Base-by-base conservation (phyloP, 306 rosid species). In the Acacia melanoxylon region DNA sequence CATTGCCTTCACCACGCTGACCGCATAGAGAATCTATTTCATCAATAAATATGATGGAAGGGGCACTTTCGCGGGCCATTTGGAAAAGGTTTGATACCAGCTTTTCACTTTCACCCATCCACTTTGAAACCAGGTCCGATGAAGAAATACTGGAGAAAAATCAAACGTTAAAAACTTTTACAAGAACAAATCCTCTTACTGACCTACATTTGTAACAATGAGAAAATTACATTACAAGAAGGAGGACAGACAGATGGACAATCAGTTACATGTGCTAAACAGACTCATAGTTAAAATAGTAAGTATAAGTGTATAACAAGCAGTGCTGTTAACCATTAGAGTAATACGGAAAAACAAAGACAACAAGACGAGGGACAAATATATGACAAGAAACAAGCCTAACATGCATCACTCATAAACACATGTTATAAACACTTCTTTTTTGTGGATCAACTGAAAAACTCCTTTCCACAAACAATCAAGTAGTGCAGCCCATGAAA, bases 41-140 rank as follows among this genome's bases (percentile, higher is more conserved):
- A 84, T 96, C 99, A 49, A 96, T 14, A 72, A 96, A 96, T 81
- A 96, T 96, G 85, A 96, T 93, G 51, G 99, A 91, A 20, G 99
- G 99, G 76, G 97, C 97, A 87, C 92, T 91, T 63, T 96, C 99
- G 49, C 99, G 94, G 42, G 99, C 98, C 99, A 94, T 94, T 90
- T 96, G 82, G 75, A 96, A 96, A 84, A 96, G 99, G 86, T 84
- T 94, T 72, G 98, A 92, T 80, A 96, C 98, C 75, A 96, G 83
- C 89, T 96, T 96, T 87, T 94, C 99, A 90, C 99, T 96, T 87
- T 96, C 99, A 81, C 99, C 98, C 99, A 93, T 96, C 99, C 99
- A 96, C 89, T 96, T 94, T 19, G 99, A 94, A 54, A 94, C 99
- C 83, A 96, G 93, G 88, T 96, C 98, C 56, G 99, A 93, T 72